Conservation (phyloP, 768 basidiomycete species). For the Pleurotus giganteus region DNA sequence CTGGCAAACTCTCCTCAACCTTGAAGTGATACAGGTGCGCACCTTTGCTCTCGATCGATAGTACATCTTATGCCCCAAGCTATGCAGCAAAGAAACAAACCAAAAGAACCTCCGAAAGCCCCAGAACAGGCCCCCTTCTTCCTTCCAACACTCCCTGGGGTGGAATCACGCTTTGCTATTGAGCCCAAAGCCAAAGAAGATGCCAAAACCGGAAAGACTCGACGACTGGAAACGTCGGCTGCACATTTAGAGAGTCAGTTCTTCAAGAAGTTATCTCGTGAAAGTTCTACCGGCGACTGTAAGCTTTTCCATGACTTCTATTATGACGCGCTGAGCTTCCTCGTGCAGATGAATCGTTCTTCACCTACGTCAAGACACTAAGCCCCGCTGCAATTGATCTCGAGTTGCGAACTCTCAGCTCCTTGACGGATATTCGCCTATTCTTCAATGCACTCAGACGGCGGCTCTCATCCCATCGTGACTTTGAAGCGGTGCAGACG, state of each 20-base stretch:
- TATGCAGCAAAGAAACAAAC: slow-evolving; percentile 90
- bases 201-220: slow-evolving; percentile 41
- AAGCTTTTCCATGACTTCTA: slow-evolving; percentile 27
- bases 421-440: slow-evolving; percentile 55
- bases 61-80: background rate
- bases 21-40: slow-evolving; percentile 89
- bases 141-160: slow-evolving; percentile 86
- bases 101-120: slow-evolving; percentile 91
- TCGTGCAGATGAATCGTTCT: slow-evolving; percentile 77
- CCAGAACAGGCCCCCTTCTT: slow-evolving; percentile 98
- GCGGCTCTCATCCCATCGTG: slow-evolving; percentile 75
- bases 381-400: slow-evolving; percentile 91
- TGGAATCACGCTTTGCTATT: slow-evolving; percentile 79
- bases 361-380: slow-evolving; percentile 78
- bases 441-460: slow-evolving; percentile 76
- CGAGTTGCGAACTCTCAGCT: slow-evolving; percentile 78
- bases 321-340: background rate
- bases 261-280: slow-evolving; percentile 55
- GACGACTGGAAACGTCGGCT: slow-evolving; percentile 50
- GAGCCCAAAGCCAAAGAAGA: slow-evolving; percentile 34
- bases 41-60: slow-evolving; percentile 8
- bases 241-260: slow-evolving; percentile 67
- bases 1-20: slow-evolving; percentile 96
- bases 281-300: slow-evolving; percentile 67
- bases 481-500: slow-evolving; percentile 95